A percentile compares a stretch with the other conserved stretches of the same genome.
Evolutionary conservation across 2,329 filamentous ascomycete species (phyloP).

Genomic region (Trichoderma sp.): DNA sequence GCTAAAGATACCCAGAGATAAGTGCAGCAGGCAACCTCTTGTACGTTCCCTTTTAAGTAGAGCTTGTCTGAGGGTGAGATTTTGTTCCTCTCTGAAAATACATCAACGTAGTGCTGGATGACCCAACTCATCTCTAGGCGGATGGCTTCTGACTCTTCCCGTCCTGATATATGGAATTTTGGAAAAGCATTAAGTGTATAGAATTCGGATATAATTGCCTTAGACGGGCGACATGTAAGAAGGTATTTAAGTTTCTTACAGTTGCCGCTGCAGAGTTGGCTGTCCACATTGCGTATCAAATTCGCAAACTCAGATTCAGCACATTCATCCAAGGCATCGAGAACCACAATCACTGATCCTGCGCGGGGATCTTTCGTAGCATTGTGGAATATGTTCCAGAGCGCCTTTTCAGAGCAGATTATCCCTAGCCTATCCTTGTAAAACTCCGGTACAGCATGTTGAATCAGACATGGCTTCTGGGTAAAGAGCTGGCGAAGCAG

Average conservation of each 20-base stretch:
- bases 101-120: constrained; percentile 29
- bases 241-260: constrained; percentile 33
- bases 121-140: constrained; percentile 36
- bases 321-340: constrained; percentile 38
- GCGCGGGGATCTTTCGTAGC: constrained; percentile 27
- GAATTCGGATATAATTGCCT: constrained; percentile 25
- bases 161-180: constrained; percentile 35
- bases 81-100: neutral
- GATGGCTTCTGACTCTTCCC: constrained; percentile 35
- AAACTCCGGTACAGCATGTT: constrained; percentile 31
- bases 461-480: constrained; percentile 30
- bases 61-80: constrained; percentile 2
- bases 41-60: neutral
- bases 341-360: constrained; percentile 33
- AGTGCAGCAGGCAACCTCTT: constrained; percentile 29
- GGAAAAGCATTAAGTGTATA: constrained; percentile 22
- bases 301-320: constrained; percentile 19
- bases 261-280: neutral
- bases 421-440: constrained; percentile 29
- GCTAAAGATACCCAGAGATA: constrained; percentile 40
- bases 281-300: constrained; percentile 22
- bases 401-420: constrained; percentile 21
- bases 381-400: constrained; percentile 36
- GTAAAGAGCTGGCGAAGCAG: constrained; percentile 40
- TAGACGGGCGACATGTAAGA: constrained; percentile 37